Conservation (phyloP, 768 basidiomycete species). For the Mycena alexandri region DNA sequence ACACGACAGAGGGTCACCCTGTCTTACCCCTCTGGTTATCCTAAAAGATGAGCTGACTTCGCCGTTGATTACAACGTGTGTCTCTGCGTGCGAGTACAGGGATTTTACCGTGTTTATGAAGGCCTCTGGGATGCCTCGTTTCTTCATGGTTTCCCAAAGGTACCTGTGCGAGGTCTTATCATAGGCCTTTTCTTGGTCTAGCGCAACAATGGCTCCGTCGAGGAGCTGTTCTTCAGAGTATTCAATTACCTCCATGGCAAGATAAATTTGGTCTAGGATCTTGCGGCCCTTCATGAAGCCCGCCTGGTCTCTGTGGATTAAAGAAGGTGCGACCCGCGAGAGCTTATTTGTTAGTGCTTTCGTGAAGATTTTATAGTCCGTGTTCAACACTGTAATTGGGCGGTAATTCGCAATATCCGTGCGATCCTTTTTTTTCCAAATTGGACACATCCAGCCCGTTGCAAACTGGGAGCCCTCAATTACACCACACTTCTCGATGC, state of each 20-base stretch:
- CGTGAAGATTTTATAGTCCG: conserved; percentile 3
- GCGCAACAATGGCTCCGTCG: not conserved
- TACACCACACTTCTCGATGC: not conserved
- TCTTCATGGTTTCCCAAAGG: not conserved
- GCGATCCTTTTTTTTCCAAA: not conserved
- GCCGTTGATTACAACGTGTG: conserved; percentile 8
- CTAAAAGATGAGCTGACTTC: not conserved
- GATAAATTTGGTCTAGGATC: conserved; percentile 6
- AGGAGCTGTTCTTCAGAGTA: not conserved
- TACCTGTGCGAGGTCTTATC: conserved; percentile 1
- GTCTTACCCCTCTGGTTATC: not conserved
- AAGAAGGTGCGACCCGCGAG: not conserved
- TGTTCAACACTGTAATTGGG: not conserved
- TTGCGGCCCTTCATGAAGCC: conserved; percentile 4
- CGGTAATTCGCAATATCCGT: conserved; percentile 2
- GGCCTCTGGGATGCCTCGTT: not conserved
- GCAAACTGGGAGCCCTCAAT: not conserved
- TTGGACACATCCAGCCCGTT: conserved; percentile 3
- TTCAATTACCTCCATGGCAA: not conserved
- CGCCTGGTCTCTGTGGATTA: not conserved
- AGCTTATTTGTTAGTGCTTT: not conserved
- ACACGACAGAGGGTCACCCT: conserved; percentile 11
- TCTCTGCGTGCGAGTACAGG: not conserved
- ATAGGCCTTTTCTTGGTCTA: too few relatives aligned
- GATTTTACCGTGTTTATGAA: not conserved